Evolutionary conservation across 2,329 filamentous ascomycete genomes (phyloP).

Genomic region (Venturia nashicola): DNA sequence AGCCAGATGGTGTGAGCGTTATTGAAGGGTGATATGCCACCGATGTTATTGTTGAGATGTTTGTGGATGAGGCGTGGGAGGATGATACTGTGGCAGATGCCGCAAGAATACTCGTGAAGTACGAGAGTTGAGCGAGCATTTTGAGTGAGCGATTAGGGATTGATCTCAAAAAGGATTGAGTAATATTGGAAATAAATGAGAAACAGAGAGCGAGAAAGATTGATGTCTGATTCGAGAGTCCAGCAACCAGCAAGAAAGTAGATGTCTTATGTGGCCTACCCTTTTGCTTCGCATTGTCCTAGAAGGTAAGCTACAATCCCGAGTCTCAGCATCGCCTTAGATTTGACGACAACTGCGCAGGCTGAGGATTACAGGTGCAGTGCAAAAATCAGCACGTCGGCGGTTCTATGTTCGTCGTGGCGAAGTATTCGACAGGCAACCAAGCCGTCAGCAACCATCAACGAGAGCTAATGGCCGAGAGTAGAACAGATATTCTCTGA

Average conservation of each 20-base stretch:
- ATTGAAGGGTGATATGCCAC: neutral
- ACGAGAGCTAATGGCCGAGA: neutral
- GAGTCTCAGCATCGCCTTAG: neutral
- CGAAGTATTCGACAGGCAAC: neutral
- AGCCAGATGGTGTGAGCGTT: neutral
- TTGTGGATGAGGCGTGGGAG: neutral
- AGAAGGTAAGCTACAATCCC: neutral
- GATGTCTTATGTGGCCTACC: neutral
- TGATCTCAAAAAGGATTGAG: neutral
- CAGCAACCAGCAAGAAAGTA: no score
- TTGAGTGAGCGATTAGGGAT: neutral
- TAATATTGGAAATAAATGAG: neutral
- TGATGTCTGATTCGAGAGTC: neutral
- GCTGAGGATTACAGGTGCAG: neutral
- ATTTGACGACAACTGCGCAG: neutral
- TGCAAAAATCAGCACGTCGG: neutral
- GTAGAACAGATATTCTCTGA: neutral
- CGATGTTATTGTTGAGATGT: neutral
- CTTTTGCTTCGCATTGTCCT: neutral
- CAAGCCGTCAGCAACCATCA: neutral
- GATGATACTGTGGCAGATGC: neutral
- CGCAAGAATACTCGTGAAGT: neutral
- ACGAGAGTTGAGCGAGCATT: conserved; percentile 1
- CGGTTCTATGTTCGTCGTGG: neutral
- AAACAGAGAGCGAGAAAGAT: neutral